These are phyloP conservation scores for Lanmaoa pseudosensibilis DNA, from an alignment of 768 basidiomycete genomes.

Conservation along the genomic window DNA sequence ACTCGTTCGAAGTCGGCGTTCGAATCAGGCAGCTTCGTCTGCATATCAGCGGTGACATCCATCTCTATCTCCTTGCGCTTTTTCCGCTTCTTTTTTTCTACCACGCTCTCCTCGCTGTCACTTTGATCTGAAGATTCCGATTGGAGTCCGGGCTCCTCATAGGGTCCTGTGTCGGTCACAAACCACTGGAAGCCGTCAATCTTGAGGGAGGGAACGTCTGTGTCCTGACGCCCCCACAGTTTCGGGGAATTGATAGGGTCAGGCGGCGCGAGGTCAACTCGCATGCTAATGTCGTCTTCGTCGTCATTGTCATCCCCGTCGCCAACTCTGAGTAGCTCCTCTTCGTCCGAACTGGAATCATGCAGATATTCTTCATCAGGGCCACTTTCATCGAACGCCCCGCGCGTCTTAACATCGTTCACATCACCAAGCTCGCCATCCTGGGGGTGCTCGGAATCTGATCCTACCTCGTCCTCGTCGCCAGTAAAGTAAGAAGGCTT, in stretches of 20 bases:
- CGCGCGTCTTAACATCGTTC: conserved; percentile 25
- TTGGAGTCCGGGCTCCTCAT: conserved; percentile 37
- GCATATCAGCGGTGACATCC: conserved; percentile 86
- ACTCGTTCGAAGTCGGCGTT: conserved; percentile 93
- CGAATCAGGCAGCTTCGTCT: conserved; percentile 82
- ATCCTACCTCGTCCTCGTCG: conserved; percentile 48
- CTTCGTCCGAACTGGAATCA: conserved; percentile 20
- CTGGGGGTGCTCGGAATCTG: conserved; percentile 27
- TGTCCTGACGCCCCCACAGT: background rate
- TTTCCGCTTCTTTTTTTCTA: conserved; percentile 61
- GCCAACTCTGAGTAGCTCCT: conserved; percentile 14
- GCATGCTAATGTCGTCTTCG: conserved; percentile 23
- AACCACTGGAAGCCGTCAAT: conserved; percentile 77
- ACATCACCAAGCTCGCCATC: conserved; percentile 34
- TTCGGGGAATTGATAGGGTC: background rate
- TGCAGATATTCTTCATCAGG: conserved; percentile 4
- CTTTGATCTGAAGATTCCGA: conserved; percentile 47
- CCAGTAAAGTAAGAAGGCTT: conserved; percentile 86
- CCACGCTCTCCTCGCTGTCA: conserved; percentile 14
- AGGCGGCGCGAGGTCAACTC: conserved; percentile 4
- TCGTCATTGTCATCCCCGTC: conserved; percentile 19
- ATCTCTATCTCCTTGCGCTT: conserved; percentile 71
- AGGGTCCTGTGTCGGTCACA: conserved; percentile 35
- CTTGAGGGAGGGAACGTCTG: conserved; percentile 41
- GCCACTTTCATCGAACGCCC: conserved; percentile 23